phyloP scores from a whole-genome alignment of 306 rosid genomes.

The Gastrolobium villosum region DNA sequence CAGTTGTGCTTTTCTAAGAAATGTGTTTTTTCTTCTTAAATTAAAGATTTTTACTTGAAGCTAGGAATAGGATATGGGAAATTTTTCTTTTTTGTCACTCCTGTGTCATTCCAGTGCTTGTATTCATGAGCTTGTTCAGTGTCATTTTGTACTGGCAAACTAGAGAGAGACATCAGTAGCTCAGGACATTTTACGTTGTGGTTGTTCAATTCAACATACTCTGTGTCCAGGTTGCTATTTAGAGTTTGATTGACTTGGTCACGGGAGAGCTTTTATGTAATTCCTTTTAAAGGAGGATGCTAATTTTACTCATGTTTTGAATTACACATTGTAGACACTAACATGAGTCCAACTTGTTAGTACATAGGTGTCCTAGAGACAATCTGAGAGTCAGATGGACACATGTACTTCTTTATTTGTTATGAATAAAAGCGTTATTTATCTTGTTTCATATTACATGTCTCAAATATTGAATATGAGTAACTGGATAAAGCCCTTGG shows the following conservation, averaged over 20 bases:
- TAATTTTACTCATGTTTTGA: background rate
- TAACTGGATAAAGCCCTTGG: no score
- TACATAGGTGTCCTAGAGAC: no score
- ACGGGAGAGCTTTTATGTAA: background rate
- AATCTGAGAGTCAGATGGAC: no score
- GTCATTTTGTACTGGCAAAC: background rate
- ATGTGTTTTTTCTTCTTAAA: slow-evolving; percentile 2
- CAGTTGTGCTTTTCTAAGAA: background rate
- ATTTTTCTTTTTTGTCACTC: background rate
- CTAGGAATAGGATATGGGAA: background rate
- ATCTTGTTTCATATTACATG: no score
- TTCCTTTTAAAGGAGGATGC: background rate
- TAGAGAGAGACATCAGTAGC: background rate
- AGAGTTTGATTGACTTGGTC: background rate
- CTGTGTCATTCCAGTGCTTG: background rate
- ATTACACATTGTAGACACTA: background rate
- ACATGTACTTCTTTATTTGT: no score
- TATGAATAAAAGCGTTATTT: no score
- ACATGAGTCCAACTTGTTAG: background rate
- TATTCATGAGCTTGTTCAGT: background rate
- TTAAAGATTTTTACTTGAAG: background rate
- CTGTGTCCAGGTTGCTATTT: background rate
- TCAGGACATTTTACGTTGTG: background rate
- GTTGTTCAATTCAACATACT: background rate
- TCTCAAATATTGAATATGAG: no score